phyloP scores from a whole-genome alignment of 768 basidiomycete genomes.

The Asterophora lycoperdoides region DNA sequence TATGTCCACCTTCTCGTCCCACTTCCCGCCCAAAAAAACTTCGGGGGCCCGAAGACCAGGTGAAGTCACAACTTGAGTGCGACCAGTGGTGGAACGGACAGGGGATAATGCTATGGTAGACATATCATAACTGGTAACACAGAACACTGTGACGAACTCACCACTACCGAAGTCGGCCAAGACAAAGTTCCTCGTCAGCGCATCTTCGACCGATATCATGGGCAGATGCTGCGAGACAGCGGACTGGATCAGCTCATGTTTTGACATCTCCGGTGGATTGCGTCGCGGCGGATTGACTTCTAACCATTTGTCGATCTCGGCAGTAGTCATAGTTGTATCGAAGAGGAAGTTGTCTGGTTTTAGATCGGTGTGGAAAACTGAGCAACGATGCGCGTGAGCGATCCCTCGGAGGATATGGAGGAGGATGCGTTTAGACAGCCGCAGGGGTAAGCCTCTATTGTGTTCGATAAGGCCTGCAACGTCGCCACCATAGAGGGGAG shows the following conservation, averaged over 20 bases:
- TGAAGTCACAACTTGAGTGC: neutral
- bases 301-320: neutral
- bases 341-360: constrained; percentile 27
- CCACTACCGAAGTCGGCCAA: too few relatives aligned
- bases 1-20: constrained; percentile 26
- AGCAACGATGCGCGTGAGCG: constrained; percentile 17
- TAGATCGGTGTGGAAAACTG: constrained; percentile 27
- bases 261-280: too few relatives aligned
- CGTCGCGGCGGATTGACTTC: too few relatives aligned
- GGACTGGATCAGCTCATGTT: too few relatives aligned
- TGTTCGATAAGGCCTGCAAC: constrained; percentile 14
- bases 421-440: constrained; percentile 25
- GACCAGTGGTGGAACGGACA: too few relatives aligned
- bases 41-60: constrained; percentile 23
- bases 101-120: too few relatives aligned
- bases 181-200: too few relatives aligned
- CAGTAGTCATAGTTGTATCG: constrained; percentile 5
- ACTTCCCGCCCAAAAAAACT: constrained; percentile 19
- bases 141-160: too few relatives aligned
- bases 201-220: too few relatives aligned
- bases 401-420: constrained; percentile 22
- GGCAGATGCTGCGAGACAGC: too few relatives aligned
- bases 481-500: constrained; percentile 22
- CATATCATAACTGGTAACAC: too few relatives aligned
- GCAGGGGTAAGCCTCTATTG: constrained; percentile 16